These are phyloP conservation scores for Magnaporthiopsis incrustans DNA, from an alignment of 2,329 filamentous ascomycete genomes.

Conservation along the genomic window DNA sequence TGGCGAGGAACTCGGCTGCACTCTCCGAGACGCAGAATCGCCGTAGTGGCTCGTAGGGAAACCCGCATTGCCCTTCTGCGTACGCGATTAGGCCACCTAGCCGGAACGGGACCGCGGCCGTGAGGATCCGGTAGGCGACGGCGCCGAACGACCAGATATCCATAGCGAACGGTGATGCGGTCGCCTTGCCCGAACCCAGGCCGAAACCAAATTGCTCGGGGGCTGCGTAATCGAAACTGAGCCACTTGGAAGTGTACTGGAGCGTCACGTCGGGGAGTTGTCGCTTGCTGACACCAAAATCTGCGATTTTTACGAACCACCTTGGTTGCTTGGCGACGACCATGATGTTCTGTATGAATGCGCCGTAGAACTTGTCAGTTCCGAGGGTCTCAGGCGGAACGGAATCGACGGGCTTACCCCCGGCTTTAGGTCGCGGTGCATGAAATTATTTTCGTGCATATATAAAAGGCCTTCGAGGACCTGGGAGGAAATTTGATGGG, in stretches of 20 bases:
- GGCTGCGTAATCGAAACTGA: constrained; percentile 14
- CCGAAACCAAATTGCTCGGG: constrained; percentile 15
- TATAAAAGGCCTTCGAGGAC: constrained; percentile 13
- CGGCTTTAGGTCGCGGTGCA: constrained; percentile 17
- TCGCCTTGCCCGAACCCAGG: not conserved
- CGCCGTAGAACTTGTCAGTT: too few species aligned
- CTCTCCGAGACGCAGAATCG: too few species aligned
- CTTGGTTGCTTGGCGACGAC: constrained; percentile 12
- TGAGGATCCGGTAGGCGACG: constrained; percentile 13
- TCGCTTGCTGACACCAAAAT: constrained; percentile 20
- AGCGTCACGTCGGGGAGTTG: constrained; percentile 11
- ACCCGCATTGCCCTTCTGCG: too few species aligned
- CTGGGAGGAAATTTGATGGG: constrained; percentile 11
- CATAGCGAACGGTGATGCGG: constrained; percentile 11
- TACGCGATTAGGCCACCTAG: too few species aligned
- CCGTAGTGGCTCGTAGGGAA: too few species aligned
- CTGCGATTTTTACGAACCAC: constrained; percentile 22
- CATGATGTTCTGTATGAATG: constrained; percentile 19
- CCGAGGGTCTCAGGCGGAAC: not conserved
- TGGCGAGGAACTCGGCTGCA: too few species aligned
- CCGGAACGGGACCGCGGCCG: not conserved
- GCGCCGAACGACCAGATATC: constrained; percentile 21
- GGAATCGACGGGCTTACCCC: constrained; percentile 9
- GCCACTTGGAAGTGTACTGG: constrained; percentile 11
- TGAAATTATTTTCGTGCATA: constrained; percentile 17